Evolutionary conservation across 768 basidiomycete genomes (phyloP), one percentile per base, ranked within the genome.

Genomic region (Roridomyces roridus): DNA sequence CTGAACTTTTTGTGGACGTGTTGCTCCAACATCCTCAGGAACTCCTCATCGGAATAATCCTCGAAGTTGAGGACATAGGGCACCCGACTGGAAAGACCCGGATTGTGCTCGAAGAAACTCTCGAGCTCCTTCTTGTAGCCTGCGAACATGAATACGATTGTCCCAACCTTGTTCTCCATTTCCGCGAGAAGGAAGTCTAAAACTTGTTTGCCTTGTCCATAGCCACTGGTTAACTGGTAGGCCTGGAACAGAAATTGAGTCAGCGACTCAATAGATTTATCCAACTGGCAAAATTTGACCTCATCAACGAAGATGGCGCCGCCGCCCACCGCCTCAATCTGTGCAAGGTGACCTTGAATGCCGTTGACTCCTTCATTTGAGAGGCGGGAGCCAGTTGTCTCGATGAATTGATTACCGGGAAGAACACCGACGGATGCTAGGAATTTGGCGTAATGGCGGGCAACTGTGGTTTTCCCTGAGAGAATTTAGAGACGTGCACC

Each of bases 121-220:
- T 90, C 88, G 89, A 90, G 89, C 68, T 90, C 76, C 50, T 81
- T 85, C 67, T 73, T 80, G 66, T 90, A 90, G 5, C 88, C 88
- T 0, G 89, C 88, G 2, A 90, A 74, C 50, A 90, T 82, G 70
- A 90, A 90, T 11, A 88, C 84, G 6, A 89, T 60, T 6, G 73
- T 82, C 6, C 86, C 89, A 4, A 85, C 75, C 29, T 80, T 77
- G 64, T 89, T 89, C 63, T 89, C 87, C 85, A 90, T 89, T 67
- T 90, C 88, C 0, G 88, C 86, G 1, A 90, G 77, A 0, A 90
- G 76, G 64, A 83, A 89, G 57, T 90, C 87, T 5, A 90, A 77
- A 4, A 89, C 86, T 56, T 85, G 80, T 11, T 71, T 62, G 14
- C 88, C 88, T 35, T 75, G 70, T 34, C 12, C 63, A 21, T 24